Conservation (phyloP, 768 basidiomycete species). For the Suillus plorans region DNA sequence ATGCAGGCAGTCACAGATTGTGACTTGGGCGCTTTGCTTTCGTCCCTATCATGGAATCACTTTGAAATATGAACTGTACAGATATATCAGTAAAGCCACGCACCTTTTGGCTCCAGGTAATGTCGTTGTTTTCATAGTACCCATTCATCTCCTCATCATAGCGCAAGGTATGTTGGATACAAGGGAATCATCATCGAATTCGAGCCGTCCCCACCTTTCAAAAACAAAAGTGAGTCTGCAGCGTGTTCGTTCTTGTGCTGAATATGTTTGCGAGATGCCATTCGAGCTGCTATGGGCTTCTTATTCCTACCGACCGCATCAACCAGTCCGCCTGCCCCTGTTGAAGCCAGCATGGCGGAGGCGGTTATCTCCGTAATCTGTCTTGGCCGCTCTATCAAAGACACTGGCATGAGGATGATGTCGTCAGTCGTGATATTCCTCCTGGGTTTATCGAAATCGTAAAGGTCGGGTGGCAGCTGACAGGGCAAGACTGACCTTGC, state of each 20-base stretch:
- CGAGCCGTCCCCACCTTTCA: neutral
- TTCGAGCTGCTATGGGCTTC: neutral
- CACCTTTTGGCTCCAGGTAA: neutral
- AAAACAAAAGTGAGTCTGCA: neutral
- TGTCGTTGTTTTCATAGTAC: neutral
- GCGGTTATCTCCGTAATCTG: too few species aligned
- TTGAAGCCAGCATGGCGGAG: too few species aligned
- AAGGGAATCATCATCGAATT: neutral
- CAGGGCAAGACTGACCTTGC: too few species aligned
- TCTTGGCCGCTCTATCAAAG: too few species aligned
- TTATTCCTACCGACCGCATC: neutral
- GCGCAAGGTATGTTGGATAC: neutral
- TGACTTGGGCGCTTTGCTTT: constrained; percentile 1
- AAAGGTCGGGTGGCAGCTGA: too few species aligned
- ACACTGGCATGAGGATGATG: too few species aligned
- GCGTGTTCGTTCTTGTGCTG: neutral
- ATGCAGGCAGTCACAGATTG: constrained; percentile 2
- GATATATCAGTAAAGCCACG: neutral
- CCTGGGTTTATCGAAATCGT: too few species aligned
- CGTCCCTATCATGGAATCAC: neutral
- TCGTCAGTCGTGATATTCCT: too few species aligned
- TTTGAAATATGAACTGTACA: neutral
- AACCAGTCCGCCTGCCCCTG: neutral
- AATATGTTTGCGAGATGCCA: neutral
- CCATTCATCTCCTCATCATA: neutral